Conservation (phyloP, 1,139 yeast genomes). For the Saccharomyces uvarum region DNA sequence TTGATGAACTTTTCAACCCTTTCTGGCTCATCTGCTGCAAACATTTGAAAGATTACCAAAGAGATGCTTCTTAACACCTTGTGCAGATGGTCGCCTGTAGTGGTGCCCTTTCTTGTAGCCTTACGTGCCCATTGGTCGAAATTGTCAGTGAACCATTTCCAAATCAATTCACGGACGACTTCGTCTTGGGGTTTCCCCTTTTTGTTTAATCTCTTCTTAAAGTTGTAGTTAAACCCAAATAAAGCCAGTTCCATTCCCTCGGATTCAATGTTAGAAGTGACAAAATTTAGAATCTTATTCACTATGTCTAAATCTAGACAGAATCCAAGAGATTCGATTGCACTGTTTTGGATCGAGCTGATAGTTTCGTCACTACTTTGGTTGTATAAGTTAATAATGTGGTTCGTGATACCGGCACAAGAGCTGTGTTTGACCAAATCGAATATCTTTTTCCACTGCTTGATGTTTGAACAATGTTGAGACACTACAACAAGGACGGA, state of each 20-base stretch:
- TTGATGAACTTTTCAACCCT: constrained; percentile 32
- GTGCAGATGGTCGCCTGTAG: constrained; percentile 34
- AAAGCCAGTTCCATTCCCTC: constrained; percentile 48
- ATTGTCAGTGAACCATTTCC: constrained; percentile 50
- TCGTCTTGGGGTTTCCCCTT: constrained; percentile 5
- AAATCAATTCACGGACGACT: constrained; percentile 30
- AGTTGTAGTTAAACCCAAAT: constrained; percentile 41
- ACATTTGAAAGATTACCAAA: constrained; percentile 39
- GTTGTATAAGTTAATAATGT: constrained; percentile 17
- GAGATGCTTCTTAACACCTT: constrained; percentile 39
- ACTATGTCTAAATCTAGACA: constrained; percentile 40
- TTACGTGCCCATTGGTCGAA: constrained; percentile 45
- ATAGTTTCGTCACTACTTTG: constrained; percentile 19
- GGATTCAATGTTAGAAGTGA: constrained; percentile 47
- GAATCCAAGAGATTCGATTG: constrained; percentile 48
- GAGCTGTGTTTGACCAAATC: constrained; percentile 40
- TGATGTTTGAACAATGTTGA: constrained; percentile 35
- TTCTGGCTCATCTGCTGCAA: constrained; percentile 31
- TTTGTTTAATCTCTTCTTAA: constrained; percentile 11
- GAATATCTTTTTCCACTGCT: constrained; percentile 51
- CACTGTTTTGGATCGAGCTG: constrained; percentile 44
- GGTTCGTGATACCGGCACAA: constrained; percentile 33
- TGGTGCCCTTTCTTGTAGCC: constrained; percentile 40
- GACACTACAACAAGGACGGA: constrained; percentile 34
- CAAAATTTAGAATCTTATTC: constrained; percentile 47